Evolutionary conservation across 106 monocot species (phyloP).

Genomic region (Apostasia shenzhenica): DNA sequence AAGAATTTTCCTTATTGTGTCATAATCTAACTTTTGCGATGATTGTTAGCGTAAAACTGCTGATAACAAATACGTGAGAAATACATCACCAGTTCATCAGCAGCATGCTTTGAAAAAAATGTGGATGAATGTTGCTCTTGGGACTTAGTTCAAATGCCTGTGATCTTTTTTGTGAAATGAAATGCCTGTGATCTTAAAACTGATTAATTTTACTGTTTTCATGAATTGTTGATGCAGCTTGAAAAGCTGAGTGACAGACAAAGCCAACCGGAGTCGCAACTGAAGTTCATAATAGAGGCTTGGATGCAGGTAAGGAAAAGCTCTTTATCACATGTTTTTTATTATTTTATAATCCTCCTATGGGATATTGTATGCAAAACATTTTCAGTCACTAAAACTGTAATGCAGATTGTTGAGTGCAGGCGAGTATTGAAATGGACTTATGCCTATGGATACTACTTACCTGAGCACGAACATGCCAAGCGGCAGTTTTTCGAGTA

Average conservation of each 20-base stretch:
- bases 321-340: background rate
- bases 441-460: slow-evolving; percentile 95
- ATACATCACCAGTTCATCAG: too few relatives aligned
- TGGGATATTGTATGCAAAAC: too few relatives aligned
- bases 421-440: slow-evolving; percentile 97
- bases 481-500: slow-evolving; percentile 96
- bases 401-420: slow-evolving; percentile 89
- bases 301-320: slow-evolving; percentile 49
- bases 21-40: too few relatives aligned
- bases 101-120: too few relatives aligned
- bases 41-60: too few relatives aligned
- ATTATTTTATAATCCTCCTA: background rate
- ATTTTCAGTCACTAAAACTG: background rate
- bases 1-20: too few relatives aligned
- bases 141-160: too few relatives aligned
- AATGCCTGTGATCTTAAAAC: background rate
- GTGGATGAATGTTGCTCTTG: too few relatives aligned
- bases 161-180: too few relatives aligned
- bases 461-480: slow-evolving; percentile 89
- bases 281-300: slow-evolving; percentile 68
- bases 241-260: slow-evolving; percentile 57
- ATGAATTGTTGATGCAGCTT: slow-evolving; percentile 27
- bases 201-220: background rate
- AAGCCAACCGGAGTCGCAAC: slow-evolving; percentile 69
- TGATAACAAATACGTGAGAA: too few relatives aligned